Percentiles rank a stretch among this genome's conserved stretches.
Conservation (phyloP, 2,329 filamentous ascomycete species). For the Pseudogymnoascus destructans region DNA sequence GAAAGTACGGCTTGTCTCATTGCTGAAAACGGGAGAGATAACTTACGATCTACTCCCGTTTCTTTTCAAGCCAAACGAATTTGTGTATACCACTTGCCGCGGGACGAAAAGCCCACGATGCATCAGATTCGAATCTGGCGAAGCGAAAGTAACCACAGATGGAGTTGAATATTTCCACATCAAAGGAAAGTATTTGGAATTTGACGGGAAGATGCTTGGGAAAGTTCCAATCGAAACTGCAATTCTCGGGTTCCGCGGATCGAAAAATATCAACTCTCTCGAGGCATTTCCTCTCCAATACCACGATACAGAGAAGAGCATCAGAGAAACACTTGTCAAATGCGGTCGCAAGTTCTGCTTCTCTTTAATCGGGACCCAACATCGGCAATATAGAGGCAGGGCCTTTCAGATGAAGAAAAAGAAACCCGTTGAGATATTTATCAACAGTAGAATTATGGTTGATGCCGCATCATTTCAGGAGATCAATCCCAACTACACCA, state of each 20-base stretch:
- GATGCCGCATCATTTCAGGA: conserved; percentile 22
- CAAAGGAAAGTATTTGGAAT: conserved; percentile 21
- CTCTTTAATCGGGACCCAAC: conserved; percentile 20
- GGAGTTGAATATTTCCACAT: conserved; percentile 12
- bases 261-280: conserved; percentile 21
- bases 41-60: conserved; percentile 8
- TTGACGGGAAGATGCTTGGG: conserved; percentile 22
- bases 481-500: conserved; percentile 21
- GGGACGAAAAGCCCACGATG: not conserved
- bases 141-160: not conserved
- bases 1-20: not conserved
- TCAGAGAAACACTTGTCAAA: conserved; percentile 20
- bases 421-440: conserved; percentile 13
- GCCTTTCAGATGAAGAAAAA: conserved; percentile 26
- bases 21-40: conserved; percentile 7
- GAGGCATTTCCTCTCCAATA: conserved; percentile 25
- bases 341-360: conserved; percentile 22
- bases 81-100: conserved; percentile 8
- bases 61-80: conserved; percentile 9
- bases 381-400: conserved; percentile 24
- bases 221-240: conserved; percentile 18
- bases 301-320: conserved; percentile 17
- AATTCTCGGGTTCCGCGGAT: conserved; percentile 15
- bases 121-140: conserved; percentile 8
- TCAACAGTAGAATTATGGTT: conserved; percentile 23